Evolutionary conservation across 225 moss, liverwort and hornwort genomes (phyloP), one percentile per base, ranked within the genome.

Genomic region (Climacium dendroides): DNA sequence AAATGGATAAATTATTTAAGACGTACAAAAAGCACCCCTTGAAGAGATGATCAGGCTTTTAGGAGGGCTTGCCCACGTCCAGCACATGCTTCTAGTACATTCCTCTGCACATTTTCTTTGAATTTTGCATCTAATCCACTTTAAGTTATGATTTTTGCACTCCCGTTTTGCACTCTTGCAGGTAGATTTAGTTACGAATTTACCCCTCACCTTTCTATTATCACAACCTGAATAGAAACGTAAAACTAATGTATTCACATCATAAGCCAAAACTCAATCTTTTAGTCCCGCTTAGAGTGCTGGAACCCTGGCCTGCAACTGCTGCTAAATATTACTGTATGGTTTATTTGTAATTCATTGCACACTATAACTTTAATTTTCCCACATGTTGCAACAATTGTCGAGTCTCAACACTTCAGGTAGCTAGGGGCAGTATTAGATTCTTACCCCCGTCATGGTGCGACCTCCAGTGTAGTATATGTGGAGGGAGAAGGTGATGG

Each of bases 401-500:
- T 24, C 24, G n/a, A 24, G 26, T 82, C 52, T 63, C 34, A 4
- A 7, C 34, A 64, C 17, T 35, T 64, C 13, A 37, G 30, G 8
- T 83, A 37, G n/a, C n/a, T n/a, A n/a, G 6, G 6, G 13, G 13
- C 8, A 19, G 45, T 12, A 9, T 34, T 5, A 8, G 19, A 10
- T 29, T 83, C 61, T 48, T 74, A 93, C 94, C 61, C 66, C 82
- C 6, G 85, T 41, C 86, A 85, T 83, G 43, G 58, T 69, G 81
- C 83, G 35, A 25, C 87, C 88, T 37, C 88, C 90, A 11, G 90
- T 95, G 90, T 92, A 92, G 81, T 94, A 93, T 13, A 95, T 64
- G 88, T 95, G 95, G 53, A 95, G 67, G 37, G 91, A 15, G 86
- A 93, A 95, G 57, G 91, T 93, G 62, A 93, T 90, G 66, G 93